Conservation (phyloP, 352 stramenopile genomes). For the Phytophthora fragariae region DNA sequence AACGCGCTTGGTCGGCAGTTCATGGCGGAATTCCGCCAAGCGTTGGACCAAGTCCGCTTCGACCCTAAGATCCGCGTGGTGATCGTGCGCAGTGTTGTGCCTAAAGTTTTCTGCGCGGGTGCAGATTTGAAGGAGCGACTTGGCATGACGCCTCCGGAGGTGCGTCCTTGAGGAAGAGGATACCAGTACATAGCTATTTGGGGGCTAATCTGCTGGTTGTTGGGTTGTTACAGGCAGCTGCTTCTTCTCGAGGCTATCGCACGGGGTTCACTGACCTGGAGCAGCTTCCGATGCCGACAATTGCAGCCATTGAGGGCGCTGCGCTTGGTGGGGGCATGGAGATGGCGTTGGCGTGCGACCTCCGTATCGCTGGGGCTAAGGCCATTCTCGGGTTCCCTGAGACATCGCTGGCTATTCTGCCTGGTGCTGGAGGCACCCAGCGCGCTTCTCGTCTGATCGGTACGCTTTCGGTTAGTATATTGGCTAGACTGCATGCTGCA, state of each 20-base stretch:
- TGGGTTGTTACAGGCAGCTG: conserved; percentile 35
- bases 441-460: conserved; percentile 92
- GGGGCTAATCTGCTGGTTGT: background rate
- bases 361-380: conserved; percentile 89
- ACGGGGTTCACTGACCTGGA: conserved; percentile 88
- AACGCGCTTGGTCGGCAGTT: conserved; percentile 87
- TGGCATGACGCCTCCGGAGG: conserved; percentile 88
- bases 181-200: background rate
- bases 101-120: conserved; percentile 91
- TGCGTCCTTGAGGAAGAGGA: conserved; percentile 17
- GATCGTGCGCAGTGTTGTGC: conserved; percentile 76
- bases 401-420: conserved; percentile 94
- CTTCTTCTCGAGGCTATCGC: conserved; percentile 65
- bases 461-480: conserved; percentile 8
- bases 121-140: conserved; percentile 92
- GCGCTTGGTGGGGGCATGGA: conserved; percentile 93
- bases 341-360: conserved; percentile 93
- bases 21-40: conserved; percentile 79
- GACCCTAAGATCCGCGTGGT: conserved; percentile 81
- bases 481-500: background rate
- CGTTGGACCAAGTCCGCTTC: conserved; percentile 71
- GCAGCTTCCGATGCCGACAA: conserved; percentile 92
- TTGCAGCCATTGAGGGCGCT: conserved; percentile 92
- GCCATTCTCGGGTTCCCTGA: conserved; percentile 92
- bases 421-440: conserved; percentile 93